Base-by-base conservation (phyloP, 164 flowering plant genomes). In the Litsea cubeba region DNA sequence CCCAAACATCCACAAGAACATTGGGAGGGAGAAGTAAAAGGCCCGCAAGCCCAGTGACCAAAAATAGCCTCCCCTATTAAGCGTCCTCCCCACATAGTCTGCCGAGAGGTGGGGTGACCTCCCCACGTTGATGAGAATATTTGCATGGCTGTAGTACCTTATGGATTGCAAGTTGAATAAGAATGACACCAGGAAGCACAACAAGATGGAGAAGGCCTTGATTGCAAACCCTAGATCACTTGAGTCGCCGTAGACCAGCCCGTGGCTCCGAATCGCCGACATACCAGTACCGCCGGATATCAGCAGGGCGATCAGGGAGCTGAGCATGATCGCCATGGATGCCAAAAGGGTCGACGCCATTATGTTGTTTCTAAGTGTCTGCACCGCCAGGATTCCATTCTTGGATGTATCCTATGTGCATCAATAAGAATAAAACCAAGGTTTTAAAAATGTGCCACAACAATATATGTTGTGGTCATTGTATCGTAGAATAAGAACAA, bases 281-380 rank as follows among this genome's bases (percentile, higher is more conserved):
- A 15, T 50, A 7, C 50, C 62, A 3, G 22, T 60, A 50, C 69
- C 51, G 5, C 57, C 66, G 76, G 86, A 76, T 95, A 94, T 91
- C 28, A 94, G 63, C 20, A 88, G 82, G 6, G 92, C 92, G 60
- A 94, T 88, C 30, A 94, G 68, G 2, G 97, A 92, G 77, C 92
- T 87, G 3, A 94, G 89, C 89, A 81, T 89, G 71, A 94, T 90
- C 2, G 96, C 95, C 5, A 92, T 92, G 0, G 97, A 84, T 0
- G 95, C 96, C 72, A 94, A 74, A 1, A 94, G 81, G 65, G 97
- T 94, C 20, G 98, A 92, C 10, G 97, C 98, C 98, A 94, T 94
- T 72, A 94, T 91, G 87, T 90, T 92, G 89, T 92, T 94, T 63
- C 98, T 71, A 0, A 92, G 81, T 0, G 97, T 92, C 69, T 94